These are phyloP conservation scores for Lentinula aciculospora DNA, from an alignment of 768 basidiomycete genomes.

Conservation along the genomic window DNA sequence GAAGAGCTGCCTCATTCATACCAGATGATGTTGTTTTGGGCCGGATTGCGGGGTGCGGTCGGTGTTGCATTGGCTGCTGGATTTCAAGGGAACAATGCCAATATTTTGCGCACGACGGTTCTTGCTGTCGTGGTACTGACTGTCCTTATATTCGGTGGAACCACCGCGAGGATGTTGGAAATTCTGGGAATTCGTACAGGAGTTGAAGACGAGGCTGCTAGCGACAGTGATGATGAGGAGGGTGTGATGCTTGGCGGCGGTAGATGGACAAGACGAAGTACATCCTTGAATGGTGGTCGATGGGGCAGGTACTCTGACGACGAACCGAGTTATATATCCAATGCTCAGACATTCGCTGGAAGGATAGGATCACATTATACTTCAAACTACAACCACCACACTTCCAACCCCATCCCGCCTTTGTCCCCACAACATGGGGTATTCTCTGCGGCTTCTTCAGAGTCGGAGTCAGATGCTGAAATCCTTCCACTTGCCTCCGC, in stretches of 20 bases:
- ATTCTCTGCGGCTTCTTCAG: slow-evolving; percentile 70
- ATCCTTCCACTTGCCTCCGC: slow-evolving; percentile 72
- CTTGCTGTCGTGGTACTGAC: slow-evolving; percentile 94
- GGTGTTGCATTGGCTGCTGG: slow-evolving; percentile 97
- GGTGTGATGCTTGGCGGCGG: slow-evolving; percentile 16
- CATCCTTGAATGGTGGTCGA: slow-evolving; percentile 25
- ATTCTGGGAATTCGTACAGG: slow-evolving; percentile 94
- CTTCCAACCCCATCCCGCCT: slow-evolving; percentile 12
- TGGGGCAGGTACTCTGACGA: slow-evolving; percentile 42
- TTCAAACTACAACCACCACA: slow-evolving; percentile 59
- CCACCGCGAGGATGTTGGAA: slow-evolving; percentile 96
- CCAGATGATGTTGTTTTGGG: slow-evolving; percentile 99
- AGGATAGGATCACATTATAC: slow-evolving; percentile 56
- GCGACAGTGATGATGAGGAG: slow-evolving; percentile 51
- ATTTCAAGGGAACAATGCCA: slow-evolving; percentile 90
- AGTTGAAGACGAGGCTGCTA: slow-evolving; percentile 85
- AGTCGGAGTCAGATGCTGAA: slow-evolving; percentile 78
- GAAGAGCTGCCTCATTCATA: slow-evolving; percentile 97
- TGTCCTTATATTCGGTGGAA: slow-evolving; percentile 92
- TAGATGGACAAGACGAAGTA: slow-evolving; percentile 25
- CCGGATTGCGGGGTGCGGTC: slow-evolving; percentile 92
- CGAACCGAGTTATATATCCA: slow-evolving; percentile 30
- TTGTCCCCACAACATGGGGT: slow-evolving; percentile 17
- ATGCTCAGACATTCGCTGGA: slow-evolving; percentile 17
- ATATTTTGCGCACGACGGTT: slow-evolving; percentile 88